Conservation (phyloP, 192 early-diverging fungal species). For the Coemansia sp. region DNA sequence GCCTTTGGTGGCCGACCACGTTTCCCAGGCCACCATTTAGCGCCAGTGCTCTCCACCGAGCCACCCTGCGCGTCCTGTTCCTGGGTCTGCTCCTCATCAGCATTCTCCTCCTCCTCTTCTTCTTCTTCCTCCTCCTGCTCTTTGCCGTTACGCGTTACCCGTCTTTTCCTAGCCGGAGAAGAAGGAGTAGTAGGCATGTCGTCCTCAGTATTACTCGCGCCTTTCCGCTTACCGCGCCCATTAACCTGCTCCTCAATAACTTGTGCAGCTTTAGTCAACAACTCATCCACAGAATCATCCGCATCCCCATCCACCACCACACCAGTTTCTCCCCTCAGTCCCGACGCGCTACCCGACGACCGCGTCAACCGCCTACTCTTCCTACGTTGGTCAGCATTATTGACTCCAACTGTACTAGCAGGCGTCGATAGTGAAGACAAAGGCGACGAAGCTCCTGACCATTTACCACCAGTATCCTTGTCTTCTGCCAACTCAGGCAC, state of each 20-base stretch:
- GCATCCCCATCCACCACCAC: background rate
- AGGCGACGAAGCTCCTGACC: slow-evolving; percentile 34
- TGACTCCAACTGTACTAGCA: slow-evolving; percentile 4
- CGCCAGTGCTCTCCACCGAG: background rate
- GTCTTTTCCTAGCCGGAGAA: background rate
- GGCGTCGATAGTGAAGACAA: slow-evolving; percentile 46
- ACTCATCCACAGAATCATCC: background rate
- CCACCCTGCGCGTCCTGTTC: background rate
- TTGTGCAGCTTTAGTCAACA: background rate
- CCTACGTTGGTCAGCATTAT: slow-evolving; percentile 4
- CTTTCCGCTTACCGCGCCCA: background rate
- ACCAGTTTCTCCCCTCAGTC: background rate
- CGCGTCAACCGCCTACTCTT: background rate
- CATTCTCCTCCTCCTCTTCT: slow-evolving; percentile 7
- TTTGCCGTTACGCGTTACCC: background rate
- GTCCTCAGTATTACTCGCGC: background rate
- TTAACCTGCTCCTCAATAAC: background rate
- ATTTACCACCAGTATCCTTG: background rate
- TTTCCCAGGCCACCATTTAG: slow-evolving; percentile 26
- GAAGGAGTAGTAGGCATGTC: background rate
- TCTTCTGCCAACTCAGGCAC: background rate
- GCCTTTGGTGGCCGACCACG: slow-evolving; percentile 32
- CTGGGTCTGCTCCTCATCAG: slow-evolving; percentile 4
- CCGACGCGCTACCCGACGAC: background rate
- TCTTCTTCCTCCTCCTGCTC: background rate